Evolutionary conservation across 352 stramenopile species (phyloP).

Genomic region (Peronospora farinosa): DNA sequence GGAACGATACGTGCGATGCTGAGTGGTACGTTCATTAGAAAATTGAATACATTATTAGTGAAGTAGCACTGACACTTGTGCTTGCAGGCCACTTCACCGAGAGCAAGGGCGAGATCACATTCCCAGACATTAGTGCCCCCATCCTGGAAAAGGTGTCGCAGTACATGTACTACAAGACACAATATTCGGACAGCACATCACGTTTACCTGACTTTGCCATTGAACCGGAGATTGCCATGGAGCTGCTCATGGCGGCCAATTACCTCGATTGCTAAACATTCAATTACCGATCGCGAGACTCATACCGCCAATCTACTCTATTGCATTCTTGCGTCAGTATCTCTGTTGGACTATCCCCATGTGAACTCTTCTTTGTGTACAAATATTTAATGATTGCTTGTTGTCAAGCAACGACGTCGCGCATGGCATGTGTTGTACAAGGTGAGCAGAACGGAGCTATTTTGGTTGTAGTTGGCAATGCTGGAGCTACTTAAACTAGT

Average conservation of each 20-base stretch:
- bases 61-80: background rate
- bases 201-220: slow-evolving; percentile 97
- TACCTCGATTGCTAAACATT: slow-evolving; percentile 87
- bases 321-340: slow-evolving; percentile 7
- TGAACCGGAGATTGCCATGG: slow-evolving; percentile 95
- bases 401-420: background rate
- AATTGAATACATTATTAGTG: background rate
- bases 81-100: slow-evolving; percentile 84
- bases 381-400: background rate
- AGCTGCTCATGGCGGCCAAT: slow-evolving; percentile 96
- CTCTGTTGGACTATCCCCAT: background rate
- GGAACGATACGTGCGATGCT: slow-evolving; percentile 97
- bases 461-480: too few species aligned
- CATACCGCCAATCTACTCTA: slow-evolving; percentile 23
- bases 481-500: too few species aligned
- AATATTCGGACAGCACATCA: slow-evolving; percentile 91
- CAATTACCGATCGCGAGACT: slow-evolving; percentile 2
- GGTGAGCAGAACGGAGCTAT: too few species aligned
- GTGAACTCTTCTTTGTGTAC: too few species aligned
- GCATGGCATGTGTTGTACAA: too few species aligned
- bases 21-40: slow-evolving; percentile 62
- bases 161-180: slow-evolving; percentile 98
- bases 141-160: slow-evolving; percentile 97
- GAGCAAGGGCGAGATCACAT: slow-evolving; percentile 94
- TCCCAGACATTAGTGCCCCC: slow-evolving; percentile 92